Evolutionary conservation across 2,329 filamentous ascomycete genomes (phyloP), one percentile per base, ranked within the genome.

Genomic region (Colletotrichum tamarilloi): DNA sequence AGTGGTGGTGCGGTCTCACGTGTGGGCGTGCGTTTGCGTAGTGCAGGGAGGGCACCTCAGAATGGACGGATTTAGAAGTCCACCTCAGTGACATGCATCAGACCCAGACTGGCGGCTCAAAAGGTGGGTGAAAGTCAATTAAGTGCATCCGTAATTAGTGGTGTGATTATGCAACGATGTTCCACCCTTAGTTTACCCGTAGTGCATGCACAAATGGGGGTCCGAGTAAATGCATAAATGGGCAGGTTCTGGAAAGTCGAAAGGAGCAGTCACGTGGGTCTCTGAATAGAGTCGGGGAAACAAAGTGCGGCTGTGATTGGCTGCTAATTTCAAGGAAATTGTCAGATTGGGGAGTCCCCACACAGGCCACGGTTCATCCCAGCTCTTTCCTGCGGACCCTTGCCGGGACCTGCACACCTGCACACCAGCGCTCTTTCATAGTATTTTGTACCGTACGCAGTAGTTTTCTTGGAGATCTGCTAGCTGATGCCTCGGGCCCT

Each of bases 221-320:
- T 22, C 19, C 11, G 14, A 7, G 35, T 42, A 19, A n/a, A 14
- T 63, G 58, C 49, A 56, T 35, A 49, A 49, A 49, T 49, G 42
- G 42, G 42, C 42, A 49, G 42, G 42, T 49, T 52, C 35, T 60
- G 8, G 14, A 35, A 14, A 63, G n/a, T 26, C 30, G 9, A 35
- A 64, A 32, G 52, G 12, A 63, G 30, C 59, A 63, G 30, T 83
- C 82, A 83, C 81, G 76, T 83, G 81, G 76, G 16, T 32, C 26
- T 46, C 26, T 30, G 5, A 19, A 26, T 14, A 65, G 28, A 66
- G 49, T 73, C 12, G 71, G 68, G 68, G 72, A 72, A 74, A 68
- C 63, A 55, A n/a, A 38, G 24, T 30, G 24, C 68, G 42, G 19
- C 16, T 22, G n/a, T 76, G 74, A 76, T 76, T 76, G 75, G 78